Base-by-base conservation (phyloP, 805 yeast species). In the Suhomyces faveliae region DNA sequence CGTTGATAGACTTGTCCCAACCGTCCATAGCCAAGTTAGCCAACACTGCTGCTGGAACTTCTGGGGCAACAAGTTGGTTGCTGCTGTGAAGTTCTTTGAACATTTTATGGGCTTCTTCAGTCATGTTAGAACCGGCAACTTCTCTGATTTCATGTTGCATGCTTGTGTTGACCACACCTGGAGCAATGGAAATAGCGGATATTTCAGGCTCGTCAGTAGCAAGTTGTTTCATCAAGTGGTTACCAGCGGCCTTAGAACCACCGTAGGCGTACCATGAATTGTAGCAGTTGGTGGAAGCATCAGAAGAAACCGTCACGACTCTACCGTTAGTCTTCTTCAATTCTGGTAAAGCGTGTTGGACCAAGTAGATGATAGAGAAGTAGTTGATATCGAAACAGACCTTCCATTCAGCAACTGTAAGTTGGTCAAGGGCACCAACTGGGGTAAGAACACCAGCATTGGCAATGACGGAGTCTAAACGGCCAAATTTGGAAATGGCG, bases 231-330 rank as follows among this genome's bases (percentile, higher is more conserved):
- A 88, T 83, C 45, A 89, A 77, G 57, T 85, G 90, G 64, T 92
- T 90, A 43, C 91, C 62, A 0, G 97, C 96, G 0, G 97, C 97
- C 64, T 92, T 92, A 5, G 96, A 84, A 4, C 91, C 71, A 1
- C 97, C 96, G 59, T 92, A 92, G 4, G 96, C 95, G 13, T 86
- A 85, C 97, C 97, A 92, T 0, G 89, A 94, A 52, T 73, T 61
- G 65, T 73, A 13, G 83, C 70, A 45, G 74, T 78, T 1, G 77
- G 75, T n/a, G 13, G 95, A 78, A 0, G 98, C 97, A 5, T 97
- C 97, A 1, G 96, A 88, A 15, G 95, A 87, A 0, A 91, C 96
- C 47, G 85, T 81, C n/a, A 92, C 73, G 30, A 86, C 74, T 35
- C 73, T 77, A 0, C 96, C 96, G 11, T 76, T 67, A 3, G 81